A percentile compares a stretch with the other conserved stretches of the same genome.
These are phyloP conservation scores for Pseudohalonectria lignicola DNA, from an alignment of 2,329 filamentous ascomycete species.

Conservation along the genomic window DNA sequence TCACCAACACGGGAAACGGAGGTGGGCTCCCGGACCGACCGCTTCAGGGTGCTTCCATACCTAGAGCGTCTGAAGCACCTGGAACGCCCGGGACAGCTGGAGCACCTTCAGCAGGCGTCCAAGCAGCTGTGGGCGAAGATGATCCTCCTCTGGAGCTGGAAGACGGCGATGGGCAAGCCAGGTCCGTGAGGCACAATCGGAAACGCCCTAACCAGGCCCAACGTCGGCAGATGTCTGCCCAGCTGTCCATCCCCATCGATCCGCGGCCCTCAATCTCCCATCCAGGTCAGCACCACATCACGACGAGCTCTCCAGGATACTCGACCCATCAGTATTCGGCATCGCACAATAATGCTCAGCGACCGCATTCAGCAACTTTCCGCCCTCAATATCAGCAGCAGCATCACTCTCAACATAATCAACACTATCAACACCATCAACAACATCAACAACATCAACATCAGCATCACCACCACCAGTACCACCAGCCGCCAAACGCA, in stretches of 20 bases:
- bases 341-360: constrained; percentile 13
- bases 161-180: too few relatives aligned
- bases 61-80: too few relatives aligned
- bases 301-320: constrained; percentile 14
- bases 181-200: too few relatives aligned
- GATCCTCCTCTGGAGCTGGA: too few relatives aligned
- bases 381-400: constrained; percentile 12
- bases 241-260: constrained; percentile 46
- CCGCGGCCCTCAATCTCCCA: constrained; percentile 22
- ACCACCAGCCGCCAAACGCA: too few relatives aligned
- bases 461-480: background rate
- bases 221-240: constrained; percentile 49
- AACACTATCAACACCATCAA: background rate
- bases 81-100: too few relatives aligned
- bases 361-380: constrained; percentile 22
- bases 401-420: constrained; percentile 6
- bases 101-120: too few relatives aligned
- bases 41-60: too few relatives aligned
- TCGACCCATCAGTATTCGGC: constrained; percentile 17
- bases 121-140: too few relatives aligned
- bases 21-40: too few relatives aligned
- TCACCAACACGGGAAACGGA: constrained; percentile 2
- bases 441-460: background rate
- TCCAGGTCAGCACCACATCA: constrained; percentile 16
- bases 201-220: constrained; percentile 53